phyloP scores from a whole-genome alignment of 1,284 basidiomycete species.

The Heterobasidion irregulare region DNA sequence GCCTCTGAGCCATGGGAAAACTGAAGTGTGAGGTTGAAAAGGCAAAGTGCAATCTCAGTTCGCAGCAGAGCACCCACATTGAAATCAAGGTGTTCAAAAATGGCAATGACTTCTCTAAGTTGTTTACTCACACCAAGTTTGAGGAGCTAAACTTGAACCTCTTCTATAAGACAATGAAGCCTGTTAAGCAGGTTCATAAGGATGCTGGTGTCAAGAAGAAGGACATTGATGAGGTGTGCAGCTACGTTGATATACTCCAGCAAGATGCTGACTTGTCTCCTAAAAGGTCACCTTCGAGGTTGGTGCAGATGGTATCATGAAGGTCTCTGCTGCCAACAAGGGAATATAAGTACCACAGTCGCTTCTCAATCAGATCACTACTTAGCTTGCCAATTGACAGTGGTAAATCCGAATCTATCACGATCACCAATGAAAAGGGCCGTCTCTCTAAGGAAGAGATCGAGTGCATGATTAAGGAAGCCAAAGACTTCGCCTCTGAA shows the following conservation, averaged over 20 bases:
- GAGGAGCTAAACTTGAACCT: conserved; percentile 98
- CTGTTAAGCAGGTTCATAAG: conserved; percentile 97
- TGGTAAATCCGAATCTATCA: conserved; percentile 85
- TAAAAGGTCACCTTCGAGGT: conserved; percentile 84
- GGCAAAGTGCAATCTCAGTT: conserved; percentile 94
- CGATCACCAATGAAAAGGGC: conserved; percentile 83
- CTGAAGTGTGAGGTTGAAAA: conserved; percentile 98
- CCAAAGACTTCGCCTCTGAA: conserved; percentile 89
- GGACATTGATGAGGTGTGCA: conserved; percentile 77
- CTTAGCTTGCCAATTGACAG: conserved; percentile 23
- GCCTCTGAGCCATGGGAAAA: conserved; percentile 91
- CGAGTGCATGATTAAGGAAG: conserved; percentile 87
- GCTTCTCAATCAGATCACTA: not conserved
- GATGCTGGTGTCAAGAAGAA: conserved; percentile 98
- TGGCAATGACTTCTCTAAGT: conserved; percentile 96
- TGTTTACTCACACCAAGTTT: conserved; percentile 95
- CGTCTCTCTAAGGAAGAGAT: conserved; percentile 84
- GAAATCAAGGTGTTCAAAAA: conserved; percentile 85
- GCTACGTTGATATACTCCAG: not conserved
- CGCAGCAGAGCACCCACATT: conserved; percentile 64
- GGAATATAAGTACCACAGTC: conserved; percentile 57
- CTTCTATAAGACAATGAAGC: conserved; percentile 99
- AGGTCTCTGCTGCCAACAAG: conserved; percentile 84
- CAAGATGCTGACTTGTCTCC: too few relatives aligned
- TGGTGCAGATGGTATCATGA: conserved; percentile 90